Base-by-base conservation (phyloP, 768 basidiomycete genomes). In the Tricholoma flavovirens region DNA sequence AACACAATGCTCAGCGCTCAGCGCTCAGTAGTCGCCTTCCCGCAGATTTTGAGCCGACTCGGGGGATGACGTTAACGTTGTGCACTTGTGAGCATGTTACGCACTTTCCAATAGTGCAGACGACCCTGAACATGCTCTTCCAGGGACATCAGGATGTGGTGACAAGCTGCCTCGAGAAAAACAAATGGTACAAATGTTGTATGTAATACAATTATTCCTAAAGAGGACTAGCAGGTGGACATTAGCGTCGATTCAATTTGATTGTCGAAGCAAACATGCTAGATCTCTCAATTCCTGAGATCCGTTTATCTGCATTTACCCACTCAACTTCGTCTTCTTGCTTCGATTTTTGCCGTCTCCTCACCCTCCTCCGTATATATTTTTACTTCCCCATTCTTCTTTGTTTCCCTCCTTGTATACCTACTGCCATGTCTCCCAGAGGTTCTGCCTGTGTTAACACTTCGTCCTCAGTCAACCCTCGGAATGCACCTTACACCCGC, bases 371-470 rank as follows among this genome's bases (percentile, higher is more conserved):
- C 65, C 64, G 49, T 69, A 65, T 75, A 76, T 73, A 69, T n/a
- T n/a, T n/a, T n/a, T n/a, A n/a, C n/a, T n/a, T n/a, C n/a, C n/a
- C n/a, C n/a, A 49, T 56, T 59, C 59, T 59, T 64, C 60, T 60
- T 59, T 55, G 59, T 57, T 56, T 59, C 57, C 60, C 46, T 62
- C 60, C 42, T 58, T 51, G 32, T 56, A 53, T 63, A 59, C 58
- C 57, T n/a, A n/a, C n/a, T n/a, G n/a, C n/a, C 67, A 88, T 88
- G 87, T 83, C 86, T 38, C 84, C 85, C 43, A 72, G 82, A 66
- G 72, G 66, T 56, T 72, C 75, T 55, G 66, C 80, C 1, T 66
- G 75, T 8, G 62, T 75, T 55, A 56, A 71, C 49, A 64, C 75
- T 36, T 69, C 78, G 4, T 72, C 75, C 22, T 66, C 73, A 51